Percentiles rank a stretch among this genome's conserved stretches.
phyloP scores from a whole-genome alignment of 441 rosid species.

The Kokia cookei region DNA sequence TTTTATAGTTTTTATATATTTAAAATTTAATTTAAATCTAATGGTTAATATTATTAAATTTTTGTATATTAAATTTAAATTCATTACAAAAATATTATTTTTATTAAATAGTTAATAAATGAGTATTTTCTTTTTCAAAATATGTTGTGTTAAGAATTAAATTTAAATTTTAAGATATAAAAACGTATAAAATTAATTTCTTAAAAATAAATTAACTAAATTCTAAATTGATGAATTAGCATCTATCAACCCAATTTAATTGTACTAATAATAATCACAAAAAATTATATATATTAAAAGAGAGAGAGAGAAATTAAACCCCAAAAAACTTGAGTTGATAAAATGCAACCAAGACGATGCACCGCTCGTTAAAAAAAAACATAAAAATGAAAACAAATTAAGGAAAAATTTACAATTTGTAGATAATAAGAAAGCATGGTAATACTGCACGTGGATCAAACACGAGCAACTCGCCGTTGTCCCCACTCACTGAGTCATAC shows the following conservation, averaged over 20 bases:
- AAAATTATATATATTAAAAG: not conserved
- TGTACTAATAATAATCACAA: not conserved
- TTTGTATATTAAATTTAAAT: too few species aligned
- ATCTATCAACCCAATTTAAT: constrained; percentile 27
- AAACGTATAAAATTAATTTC: too few species aligned
- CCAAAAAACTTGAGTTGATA: constrained; percentile 37
- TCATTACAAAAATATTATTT: too few species aligned
- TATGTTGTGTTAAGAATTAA: too few species aligned
- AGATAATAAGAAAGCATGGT: constrained; percentile 90
- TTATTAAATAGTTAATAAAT: too few species aligned
- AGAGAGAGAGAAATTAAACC: not conserved
- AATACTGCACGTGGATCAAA: constrained; percentile 81
- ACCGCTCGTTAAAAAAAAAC: not conserved
- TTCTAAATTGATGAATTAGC: not conserved
- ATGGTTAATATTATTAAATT: too few species aligned
- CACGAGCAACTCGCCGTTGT: constrained; percentile 78
- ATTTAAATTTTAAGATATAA: too few species aligned
- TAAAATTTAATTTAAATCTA: too few species aligned
- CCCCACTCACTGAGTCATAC: constrained; percentile 86
- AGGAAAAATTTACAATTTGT: constrained; percentile 49
- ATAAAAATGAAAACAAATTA: not conserved
- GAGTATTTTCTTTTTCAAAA: too few species aligned
- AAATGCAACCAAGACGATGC: constrained; percentile 21
- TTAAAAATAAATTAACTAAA: too few species aligned
- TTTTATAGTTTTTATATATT: too few species aligned